Conservation (phyloP, 1,139 yeast genomes). For the Debaryomyces coudertii region DNA sequence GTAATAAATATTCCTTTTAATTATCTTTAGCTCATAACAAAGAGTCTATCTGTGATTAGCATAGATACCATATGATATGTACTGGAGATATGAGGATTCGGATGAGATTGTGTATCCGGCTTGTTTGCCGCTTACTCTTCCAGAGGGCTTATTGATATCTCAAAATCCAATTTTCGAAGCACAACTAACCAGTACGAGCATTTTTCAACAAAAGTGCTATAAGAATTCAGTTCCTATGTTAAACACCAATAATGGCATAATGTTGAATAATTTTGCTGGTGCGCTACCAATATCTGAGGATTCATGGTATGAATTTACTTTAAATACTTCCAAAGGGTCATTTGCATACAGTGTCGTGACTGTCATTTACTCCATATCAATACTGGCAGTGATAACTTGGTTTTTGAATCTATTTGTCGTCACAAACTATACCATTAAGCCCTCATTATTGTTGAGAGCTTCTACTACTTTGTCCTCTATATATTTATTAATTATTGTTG, state of each 20-base stretch:
- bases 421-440: conserved; percentile 61
- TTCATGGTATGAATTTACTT: conserved; percentile 47
- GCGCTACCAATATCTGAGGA: conserved; percentile 42
- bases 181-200: conserved; percentile 26
- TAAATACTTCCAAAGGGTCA: conserved; percentile 37
- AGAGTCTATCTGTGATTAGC: not conserved
- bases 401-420: conserved; percentile 65
- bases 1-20: not conserved
- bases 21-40: not conserved
- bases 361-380: conserved; percentile 61
- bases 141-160: conserved; percentile 41
- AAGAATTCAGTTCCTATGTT: conserved; percentile 43
- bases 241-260: conserved; percentile 41
- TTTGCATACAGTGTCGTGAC: conserved; percentile 63
- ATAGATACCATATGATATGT: conserved; percentile 27
- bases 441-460: conserved; percentile 47
- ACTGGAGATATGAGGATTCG: conserved; percentile 41
- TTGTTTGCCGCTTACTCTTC: conserved; percentile 34
- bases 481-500: conserved; percentile 55
- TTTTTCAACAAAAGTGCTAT: conserved; percentile 43
- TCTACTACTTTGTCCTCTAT: conserved; percentile 55
- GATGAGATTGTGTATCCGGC: conserved; percentile 31
- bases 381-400: conserved; percentile 67
- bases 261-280: conserved; percentile 28
- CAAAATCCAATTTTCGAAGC: conserved; percentile 25